A percentile compares a stretch with the other conserved stretches of the same genome.
These are phyloP conservation scores for Rhizopogon salebrosus DNA, from an alignment of 768 basidiomycete genomes.

Conservation along the genomic window DNA sequence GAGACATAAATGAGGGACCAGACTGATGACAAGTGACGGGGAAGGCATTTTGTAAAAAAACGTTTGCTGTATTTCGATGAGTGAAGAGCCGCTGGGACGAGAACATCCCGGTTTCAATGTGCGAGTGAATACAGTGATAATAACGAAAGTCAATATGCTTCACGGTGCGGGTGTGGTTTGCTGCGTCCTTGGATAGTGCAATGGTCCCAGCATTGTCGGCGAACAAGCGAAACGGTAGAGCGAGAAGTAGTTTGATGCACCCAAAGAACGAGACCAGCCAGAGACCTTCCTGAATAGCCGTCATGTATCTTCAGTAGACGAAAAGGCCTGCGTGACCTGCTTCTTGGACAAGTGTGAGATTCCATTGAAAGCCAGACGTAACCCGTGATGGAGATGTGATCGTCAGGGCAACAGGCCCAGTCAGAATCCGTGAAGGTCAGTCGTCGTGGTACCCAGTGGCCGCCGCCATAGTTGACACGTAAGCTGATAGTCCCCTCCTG, in stretches of 20 bases:
- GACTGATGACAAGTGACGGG: background rate
- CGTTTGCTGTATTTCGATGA: background rate
- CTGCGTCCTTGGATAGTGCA: background rate
- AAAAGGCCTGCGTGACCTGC: slow-evolving; percentile 15
- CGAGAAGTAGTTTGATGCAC: background rate
- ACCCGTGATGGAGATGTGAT: background rate
- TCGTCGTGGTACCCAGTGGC: no score
- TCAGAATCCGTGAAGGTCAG: background rate
- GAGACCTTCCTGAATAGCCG: no score
- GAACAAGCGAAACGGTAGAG: background rate
- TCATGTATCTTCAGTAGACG: slow-evolving; percentile 14
- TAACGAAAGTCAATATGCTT: background rate
- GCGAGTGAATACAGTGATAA: background rate
- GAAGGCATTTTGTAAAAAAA: background rate
- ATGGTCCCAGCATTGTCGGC: background rate
- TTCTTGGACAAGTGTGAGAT: background rate
- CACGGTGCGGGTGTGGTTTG: background rate
- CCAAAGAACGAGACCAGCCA: no score
- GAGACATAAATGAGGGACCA: background rate
- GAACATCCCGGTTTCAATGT: background rate
- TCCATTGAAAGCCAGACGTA: background rate
- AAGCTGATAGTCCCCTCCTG: no score
- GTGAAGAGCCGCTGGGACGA: background rate
- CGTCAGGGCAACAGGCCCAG: background rate
- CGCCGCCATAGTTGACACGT: no score